phyloP scores from a whole-genome alignment of 208 protist species.

The Crithidia mellificae region DNA sequence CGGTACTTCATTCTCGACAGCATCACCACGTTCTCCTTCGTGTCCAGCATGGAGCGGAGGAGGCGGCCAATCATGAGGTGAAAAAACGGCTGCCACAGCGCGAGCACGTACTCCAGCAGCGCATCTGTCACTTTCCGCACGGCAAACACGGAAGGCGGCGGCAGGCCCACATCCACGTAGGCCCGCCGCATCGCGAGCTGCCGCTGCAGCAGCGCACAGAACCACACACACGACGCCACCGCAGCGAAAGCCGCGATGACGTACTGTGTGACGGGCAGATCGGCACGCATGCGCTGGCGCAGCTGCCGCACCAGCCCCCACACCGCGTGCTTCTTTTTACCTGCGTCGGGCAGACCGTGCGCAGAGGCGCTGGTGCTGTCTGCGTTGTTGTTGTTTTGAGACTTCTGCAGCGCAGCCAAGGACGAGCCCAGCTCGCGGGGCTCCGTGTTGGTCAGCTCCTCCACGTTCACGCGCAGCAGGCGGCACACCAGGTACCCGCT shows the following conservation, averaged over 20 bases:
- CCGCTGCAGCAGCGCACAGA: constrained; percentile 9
- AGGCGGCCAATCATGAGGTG: constrained; percentile 52
- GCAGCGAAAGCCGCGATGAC: constrained; percentile 9
- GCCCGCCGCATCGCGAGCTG: constrained; percentile 10
- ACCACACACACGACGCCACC: constrained; percentile 19
- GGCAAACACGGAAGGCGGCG: constrained; percentile 17
- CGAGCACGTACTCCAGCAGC: constrained; percentile 52
- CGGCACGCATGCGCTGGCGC: constrained; percentile 3
- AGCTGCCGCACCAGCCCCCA: background rate
- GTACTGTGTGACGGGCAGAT: constrained; percentile 21
- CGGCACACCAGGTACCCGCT: constrained; percentile 31
- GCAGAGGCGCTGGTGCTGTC: background rate
- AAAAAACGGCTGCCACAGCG: constrained; percentile 76
- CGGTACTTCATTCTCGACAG: constrained; percentile 66
- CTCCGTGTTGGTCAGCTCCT: constrained; percentile 17
- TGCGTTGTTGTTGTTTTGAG: background rate
- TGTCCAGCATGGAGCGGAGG: constrained; percentile 43
- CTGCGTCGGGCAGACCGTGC: too few relatives aligned
- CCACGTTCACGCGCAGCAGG: constrained; percentile 28
- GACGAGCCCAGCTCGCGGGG: constrained; percentile 12
- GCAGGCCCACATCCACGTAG: constrained; percentile 15
- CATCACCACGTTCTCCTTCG: constrained; percentile 45
- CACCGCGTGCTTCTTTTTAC: background rate
- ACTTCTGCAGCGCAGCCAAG: too few relatives aligned
- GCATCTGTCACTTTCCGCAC: constrained; percentile 12